phyloP scores from a whole-genome alignment of 1,139 yeast species.

The Magnusiomyces paraingens region DNA sequence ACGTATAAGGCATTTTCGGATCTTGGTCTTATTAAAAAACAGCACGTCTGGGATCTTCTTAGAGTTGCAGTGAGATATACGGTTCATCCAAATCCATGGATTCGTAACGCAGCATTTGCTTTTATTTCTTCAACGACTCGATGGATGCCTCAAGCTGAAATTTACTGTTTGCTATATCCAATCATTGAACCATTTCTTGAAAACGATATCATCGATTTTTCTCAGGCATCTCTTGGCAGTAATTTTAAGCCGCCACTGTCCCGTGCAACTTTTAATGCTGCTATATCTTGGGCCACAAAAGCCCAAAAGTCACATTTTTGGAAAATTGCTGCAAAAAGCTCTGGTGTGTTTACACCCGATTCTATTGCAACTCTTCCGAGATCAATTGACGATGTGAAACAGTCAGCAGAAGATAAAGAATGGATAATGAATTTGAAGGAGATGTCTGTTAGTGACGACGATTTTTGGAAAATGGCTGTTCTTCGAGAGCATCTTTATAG shows the following conservation, averaged over 20 bases:
- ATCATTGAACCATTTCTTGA: slow-evolving; percentile 68
- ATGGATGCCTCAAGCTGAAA: slow-evolving; percentile 66
- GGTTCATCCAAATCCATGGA: slow-evolving; percentile 85
- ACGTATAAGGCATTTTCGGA: slow-evolving; percentile 54
- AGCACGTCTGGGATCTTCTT: slow-evolving; percentile 47
- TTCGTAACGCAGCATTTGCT: slow-evolving; percentile 61
- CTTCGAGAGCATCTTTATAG: slow-evolving; percentile 62
- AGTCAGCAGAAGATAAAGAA: slow-evolving; percentile 53
- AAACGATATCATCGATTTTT: slow-evolving; percentile 64
- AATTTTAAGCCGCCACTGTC: slow-evolving; percentile 62
- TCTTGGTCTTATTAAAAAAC: slow-evolving; percentile 46
- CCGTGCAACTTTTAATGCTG: slow-evolving; percentile 56
- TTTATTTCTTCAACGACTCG: slow-evolving; percentile 57
- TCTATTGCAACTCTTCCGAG: slow-evolving; percentile 14
- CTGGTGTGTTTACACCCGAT: slow-evolving; percentile 28
- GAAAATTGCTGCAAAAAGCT: slow-evolving; percentile 46
- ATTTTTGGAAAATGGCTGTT: slow-evolving; percentile 75
- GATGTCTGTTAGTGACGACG: slow-evolving; percentile 63
- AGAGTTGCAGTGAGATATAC: slow-evolving; percentile 45
- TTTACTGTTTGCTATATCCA: slow-evolving; percentile 78
- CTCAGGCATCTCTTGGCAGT: slow-evolving; percentile 58
- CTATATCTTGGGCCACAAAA: slow-evolving; percentile 66
- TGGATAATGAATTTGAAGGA: slow-evolving; percentile 67
- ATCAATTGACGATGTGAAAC: slow-evolving; percentile 13
- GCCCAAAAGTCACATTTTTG: slow-evolving; percentile 71